phyloP scores from a whole-genome alignment of 257 asterid species.

The Hygrophila difformis region DNA sequence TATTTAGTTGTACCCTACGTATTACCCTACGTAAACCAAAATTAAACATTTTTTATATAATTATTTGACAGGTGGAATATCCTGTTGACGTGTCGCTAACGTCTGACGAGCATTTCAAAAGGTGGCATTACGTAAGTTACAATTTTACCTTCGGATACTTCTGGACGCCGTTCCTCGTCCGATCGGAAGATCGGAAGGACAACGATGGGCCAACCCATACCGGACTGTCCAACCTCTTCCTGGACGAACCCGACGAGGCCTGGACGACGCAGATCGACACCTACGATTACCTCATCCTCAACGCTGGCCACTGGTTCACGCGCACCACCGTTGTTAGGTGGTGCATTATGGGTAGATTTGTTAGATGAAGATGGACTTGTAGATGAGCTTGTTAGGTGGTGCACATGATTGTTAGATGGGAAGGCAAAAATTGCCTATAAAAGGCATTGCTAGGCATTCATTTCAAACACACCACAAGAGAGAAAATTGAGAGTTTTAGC shows the following conservation, averaged over 20 bases:
- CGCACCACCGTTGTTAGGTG: no score
- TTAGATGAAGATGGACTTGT: no score
- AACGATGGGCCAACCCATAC: conserved; percentile 34
- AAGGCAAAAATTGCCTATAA: no score
- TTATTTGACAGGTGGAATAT: conserved; percentile 32
- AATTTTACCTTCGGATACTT: conserved; percentile 72
- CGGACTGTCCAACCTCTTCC: conserved; percentile 51
- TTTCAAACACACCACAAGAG: no score
- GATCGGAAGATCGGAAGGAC: conserved; percentile 23
- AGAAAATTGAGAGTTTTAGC: no score
- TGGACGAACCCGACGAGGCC: conserved; percentile 61
- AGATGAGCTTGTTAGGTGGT: no score
- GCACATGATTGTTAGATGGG: no score
- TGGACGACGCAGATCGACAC: conserved; percentile 39
- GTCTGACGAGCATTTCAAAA: conserved; percentile 39
- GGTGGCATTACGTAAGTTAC: conserved; percentile 45
- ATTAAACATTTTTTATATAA: no score
- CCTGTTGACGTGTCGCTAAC: conserved; percentile 46
- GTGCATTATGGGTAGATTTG: no score
- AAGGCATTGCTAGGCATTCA: no score
- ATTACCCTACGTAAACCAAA: no score
- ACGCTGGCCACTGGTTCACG: conserved; percentile 93
- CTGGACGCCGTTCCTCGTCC: conserved; percentile 72
- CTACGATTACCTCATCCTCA: conserved; percentile 63
- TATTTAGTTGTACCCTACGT: no score